Evolutionary conservation across 169 alveolate genomes (phyloP).

Genomic region (Eimeria falciformis): DNA sequence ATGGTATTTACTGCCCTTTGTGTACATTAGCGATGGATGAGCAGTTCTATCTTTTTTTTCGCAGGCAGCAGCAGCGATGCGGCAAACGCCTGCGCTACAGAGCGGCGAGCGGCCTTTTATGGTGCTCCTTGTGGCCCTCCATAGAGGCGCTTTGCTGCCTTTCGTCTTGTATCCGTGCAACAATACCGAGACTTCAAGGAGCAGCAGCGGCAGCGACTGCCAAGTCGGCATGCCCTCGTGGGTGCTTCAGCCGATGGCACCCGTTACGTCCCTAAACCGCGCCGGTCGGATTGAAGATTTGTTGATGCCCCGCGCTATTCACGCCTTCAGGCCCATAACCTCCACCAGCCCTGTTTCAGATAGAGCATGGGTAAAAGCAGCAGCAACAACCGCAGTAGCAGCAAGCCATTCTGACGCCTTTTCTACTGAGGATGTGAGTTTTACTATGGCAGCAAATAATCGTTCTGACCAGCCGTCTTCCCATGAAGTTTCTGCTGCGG

Average conservation of each 20-base stretch:
- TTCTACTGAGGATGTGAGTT: not conserved
- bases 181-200: not conserved
- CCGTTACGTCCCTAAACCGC: slow-evolving; percentile 55
- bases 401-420: not conserved
- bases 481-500: no score
- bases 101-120: slow-evolving; percentile 21
- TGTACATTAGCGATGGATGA: no score
- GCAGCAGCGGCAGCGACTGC: slow-evolving; percentile 6
- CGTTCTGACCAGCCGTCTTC: no score
- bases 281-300: slow-evolving; percentile 55
- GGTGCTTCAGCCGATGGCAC: slow-evolving; percentile 55
- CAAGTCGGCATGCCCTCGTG: not conserved
- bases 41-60: no score
- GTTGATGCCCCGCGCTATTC: slow-evolving; percentile 51
- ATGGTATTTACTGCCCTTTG: no score
- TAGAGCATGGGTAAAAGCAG: not conserved
- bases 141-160: slow-evolving; percentile 55
- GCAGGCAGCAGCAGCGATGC: slow-evolving; percentile 66
- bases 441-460: no score
- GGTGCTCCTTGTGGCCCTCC: slow-evolving; percentile 46
- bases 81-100: slow-evolving; percentile 29
- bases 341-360: slow-evolving; percentile 9
- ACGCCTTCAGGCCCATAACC: slow-evolving; percentile 39
- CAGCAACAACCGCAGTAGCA: slow-evolving; percentile 20
- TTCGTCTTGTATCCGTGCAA: slow-evolving; percentile 28